Percentiles rank a stretch among this genome's conserved stretches.
Evolutionary conservation across 371 early-diverging fungal genomes (phyloP).

Genomic region (Mortierella sp.): DNA sequence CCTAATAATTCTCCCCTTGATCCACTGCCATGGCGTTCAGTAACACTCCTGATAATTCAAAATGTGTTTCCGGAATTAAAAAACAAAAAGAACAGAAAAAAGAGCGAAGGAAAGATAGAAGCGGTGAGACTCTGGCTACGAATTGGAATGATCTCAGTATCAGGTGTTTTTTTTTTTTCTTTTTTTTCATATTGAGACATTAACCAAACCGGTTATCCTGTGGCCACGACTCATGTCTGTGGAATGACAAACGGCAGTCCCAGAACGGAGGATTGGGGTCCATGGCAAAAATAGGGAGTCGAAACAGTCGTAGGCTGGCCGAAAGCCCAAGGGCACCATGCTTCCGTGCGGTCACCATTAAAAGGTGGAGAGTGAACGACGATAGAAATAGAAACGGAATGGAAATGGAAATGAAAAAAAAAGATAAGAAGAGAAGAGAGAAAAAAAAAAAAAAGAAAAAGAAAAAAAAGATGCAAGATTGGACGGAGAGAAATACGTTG

Average conservation of each 20-base stretch:
- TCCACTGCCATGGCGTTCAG: not conserved
- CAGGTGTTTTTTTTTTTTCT: not conserved
- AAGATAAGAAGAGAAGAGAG: constrained; percentile 15
- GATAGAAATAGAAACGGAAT: constrained; percentile 4
- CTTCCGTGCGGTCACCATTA: constrained; percentile 10
- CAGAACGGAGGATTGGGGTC: constrained; percentile 6
- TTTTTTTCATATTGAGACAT: not conserved
- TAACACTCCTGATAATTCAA: not conserved
- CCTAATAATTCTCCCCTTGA: not conserved
- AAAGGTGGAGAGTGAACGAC: not conserved
- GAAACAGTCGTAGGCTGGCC: not conserved
- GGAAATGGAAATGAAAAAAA: constrained; percentile 16
- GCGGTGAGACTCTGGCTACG: constrained; percentile 12
- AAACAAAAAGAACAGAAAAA: constrained; percentile 2
- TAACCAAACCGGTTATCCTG: constrained; percentile 18
- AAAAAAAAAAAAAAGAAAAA: not conserved
- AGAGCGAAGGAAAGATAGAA: not conserved
- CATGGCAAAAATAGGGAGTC: constrained; percentile 11
- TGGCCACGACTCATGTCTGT: constrained; percentile 3
- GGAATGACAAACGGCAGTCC: constrained; percentile 6
- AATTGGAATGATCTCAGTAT: not conserved
- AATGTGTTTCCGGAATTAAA: not conserved
- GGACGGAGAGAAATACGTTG: constrained; percentile 18
- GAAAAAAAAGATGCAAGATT: not conserved
- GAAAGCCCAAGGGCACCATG: constrained; percentile 8